phyloP scores from a whole-genome alignment of 768 basidiomycete species.

The Naganishia vishniacii region DNA sequence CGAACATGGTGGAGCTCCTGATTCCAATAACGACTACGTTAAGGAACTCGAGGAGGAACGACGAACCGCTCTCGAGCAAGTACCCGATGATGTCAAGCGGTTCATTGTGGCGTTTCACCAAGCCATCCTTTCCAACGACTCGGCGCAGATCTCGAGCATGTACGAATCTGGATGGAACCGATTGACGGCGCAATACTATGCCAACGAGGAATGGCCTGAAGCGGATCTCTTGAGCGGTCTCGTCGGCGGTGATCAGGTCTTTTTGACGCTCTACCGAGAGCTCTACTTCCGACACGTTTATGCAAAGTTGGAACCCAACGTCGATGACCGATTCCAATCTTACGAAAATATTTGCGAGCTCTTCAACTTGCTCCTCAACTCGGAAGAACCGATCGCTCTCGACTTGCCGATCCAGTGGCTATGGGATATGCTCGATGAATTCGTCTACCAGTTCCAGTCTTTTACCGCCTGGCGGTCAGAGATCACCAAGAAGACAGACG shows the following conservation, averaged over 20 bases:
- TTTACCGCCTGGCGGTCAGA: conserved; percentile 86
- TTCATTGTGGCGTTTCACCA: conserved; percentile 94
- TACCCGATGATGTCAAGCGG: conserved; percentile 86
- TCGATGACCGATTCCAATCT: conserved; percentile 96
- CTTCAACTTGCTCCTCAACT: conserved; percentile 96
- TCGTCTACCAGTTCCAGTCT: conserved; percentile 93
- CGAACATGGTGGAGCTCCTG: conserved; percentile 1
- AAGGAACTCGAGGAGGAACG: conserved; percentile 78
- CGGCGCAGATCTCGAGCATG: conserved; percentile 80
- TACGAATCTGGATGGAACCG: conserved; percentile 98
- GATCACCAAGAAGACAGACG: conserved; percentile 70
- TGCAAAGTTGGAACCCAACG: conserved; percentile 85
- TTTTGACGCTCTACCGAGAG: conserved; percentile 93
- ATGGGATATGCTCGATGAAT: conserved; percentile 55
- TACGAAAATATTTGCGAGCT: conserved; percentile 87
- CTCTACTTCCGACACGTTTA: conserved; percentile 67
- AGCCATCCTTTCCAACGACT: conserved; percentile 84
- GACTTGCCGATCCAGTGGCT: conserved; percentile 96
- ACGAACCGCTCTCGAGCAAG: conserved; percentile 65
- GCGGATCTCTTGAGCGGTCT: conserved; percentile 90
- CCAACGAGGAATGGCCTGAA: conserved; percentile 94
- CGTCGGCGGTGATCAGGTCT: conserved; percentile 91
- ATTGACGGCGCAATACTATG: conserved; percentile 90
- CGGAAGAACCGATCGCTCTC: conserved; percentile 85
- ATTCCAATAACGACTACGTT: conserved; percentile 3